Percentiles rank a stretch among this genome's conserved stretches.
phyloP scores from a whole-genome alignment of 176 grass and related monocot genomes.

The Pontederia crassipes region DNA sequence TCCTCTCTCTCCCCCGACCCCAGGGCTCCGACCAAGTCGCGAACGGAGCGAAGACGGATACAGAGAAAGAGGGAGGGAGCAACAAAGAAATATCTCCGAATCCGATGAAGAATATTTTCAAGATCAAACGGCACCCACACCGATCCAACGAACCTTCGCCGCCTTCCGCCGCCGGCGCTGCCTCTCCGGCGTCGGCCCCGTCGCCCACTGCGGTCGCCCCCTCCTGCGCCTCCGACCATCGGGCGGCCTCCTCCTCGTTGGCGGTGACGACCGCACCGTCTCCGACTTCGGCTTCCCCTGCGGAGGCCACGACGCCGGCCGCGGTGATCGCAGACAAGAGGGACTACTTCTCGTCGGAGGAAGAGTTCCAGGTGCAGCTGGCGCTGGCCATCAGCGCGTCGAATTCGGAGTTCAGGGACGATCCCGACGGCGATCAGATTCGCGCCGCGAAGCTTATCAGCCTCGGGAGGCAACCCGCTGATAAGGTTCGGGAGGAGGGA shows the following conservation, averaged over 20 bases:
- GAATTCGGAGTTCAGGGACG: constrained; percentile 55
- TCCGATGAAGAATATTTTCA: constrained; percentile 91
- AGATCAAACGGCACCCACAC: constrained; percentile 71
- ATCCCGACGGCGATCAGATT: constrained; percentile 95
- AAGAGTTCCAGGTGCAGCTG: constrained; percentile 99
- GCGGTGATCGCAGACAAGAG: constrained; percentile 24
- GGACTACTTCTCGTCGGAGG: constrained; percentile 80
- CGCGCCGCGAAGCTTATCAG: constrained; percentile 82
- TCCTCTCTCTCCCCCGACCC: too few relatives aligned
- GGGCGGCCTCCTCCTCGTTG: not conserved
- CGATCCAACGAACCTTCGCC: constrained; percentile 52
- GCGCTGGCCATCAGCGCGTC: constrained; percentile 95
- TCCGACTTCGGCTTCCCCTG: not conserved
- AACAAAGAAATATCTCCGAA: not conserved
- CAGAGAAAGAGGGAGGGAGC: too few relatives aligned
- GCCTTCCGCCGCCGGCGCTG: constrained; percentile 5
- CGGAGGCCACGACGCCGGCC: not conserved
- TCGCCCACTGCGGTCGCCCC: constrained; percentile 31
- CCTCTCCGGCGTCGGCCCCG: constrained; percentile 9
- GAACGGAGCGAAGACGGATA: not conserved
- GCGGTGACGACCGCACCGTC: not conserved
- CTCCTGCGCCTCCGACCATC: constrained; percentile 18
- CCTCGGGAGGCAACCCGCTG: constrained; percentile 56
- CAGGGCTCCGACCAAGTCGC: not conserved
- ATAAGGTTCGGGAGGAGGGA: constrained; percentile 45